These are phyloP conservation scores for Neurospora sublineolata DNA, from an alignment of 495 filamentous ascomycete genomes.

Conservation along the genomic window DNA sequence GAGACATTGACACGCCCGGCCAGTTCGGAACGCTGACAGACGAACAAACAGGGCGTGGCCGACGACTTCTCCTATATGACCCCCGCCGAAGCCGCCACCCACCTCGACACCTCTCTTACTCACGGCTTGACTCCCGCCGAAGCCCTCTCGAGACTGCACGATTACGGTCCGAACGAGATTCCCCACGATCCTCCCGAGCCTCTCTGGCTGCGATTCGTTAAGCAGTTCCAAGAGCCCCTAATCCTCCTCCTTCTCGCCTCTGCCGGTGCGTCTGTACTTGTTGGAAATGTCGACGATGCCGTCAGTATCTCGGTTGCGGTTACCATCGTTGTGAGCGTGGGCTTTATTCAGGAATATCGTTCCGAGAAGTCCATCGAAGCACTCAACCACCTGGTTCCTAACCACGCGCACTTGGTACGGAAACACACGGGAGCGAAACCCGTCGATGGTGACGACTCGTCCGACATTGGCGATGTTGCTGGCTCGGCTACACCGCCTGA, in stretches of 20 bases:
- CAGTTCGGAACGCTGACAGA: constrained; percentile 3
- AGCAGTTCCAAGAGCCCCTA: constrained; percentile 92
- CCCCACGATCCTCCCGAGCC: constrained; percentile 89
- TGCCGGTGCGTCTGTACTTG: constrained; percentile 77
- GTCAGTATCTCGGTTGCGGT: constrained; percentile 90
- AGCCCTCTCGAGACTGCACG: constrained; percentile 63
- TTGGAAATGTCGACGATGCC: constrained; percentile 94
- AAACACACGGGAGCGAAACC: constrained; percentile 27
- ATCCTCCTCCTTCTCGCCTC: constrained; percentile 79
- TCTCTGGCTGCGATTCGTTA: constrained; percentile 84
- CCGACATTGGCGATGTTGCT: constrained; percentile 28
- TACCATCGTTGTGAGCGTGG: constrained; percentile 91
- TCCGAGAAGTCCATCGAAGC: constrained; percentile 97
- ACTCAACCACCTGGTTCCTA: constrained; percentile 82
- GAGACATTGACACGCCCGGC: neutral
- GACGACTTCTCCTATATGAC: constrained; percentile 49
- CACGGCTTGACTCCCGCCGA: constrained; percentile 72
- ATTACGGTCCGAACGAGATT: constrained; percentile 87
- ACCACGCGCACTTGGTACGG: constrained; percentile 84
- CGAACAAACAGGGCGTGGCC: constrained; percentile 27
- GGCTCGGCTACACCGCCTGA: constrained; percentile 30
- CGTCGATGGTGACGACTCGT: constrained; percentile 19
- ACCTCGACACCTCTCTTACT: constrained; percentile 68
- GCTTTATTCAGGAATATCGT: constrained; percentile 94
- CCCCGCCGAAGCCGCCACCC: constrained; percentile 63